phyloP scores from a whole-genome alignment of 2,329 filamentous ascomycete genomes.

The Spiromastix sp. region DNA sequence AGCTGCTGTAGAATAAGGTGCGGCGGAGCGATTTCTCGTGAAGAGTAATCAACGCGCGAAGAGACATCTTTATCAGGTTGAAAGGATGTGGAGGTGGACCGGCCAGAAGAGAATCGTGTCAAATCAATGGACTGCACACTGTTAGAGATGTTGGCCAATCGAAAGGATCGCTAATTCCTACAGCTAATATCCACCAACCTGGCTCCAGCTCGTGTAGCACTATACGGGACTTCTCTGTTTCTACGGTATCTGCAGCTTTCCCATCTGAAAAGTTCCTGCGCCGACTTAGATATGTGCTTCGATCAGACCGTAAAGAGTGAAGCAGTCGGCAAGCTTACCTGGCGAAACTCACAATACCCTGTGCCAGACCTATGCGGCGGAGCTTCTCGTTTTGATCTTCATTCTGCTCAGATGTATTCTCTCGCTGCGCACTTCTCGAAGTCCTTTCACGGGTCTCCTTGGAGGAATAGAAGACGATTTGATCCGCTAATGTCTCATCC shows the following conservation, averaged over 20 bases:
- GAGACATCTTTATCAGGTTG: constrained; percentile 26
- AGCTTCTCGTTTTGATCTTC: constrained; percentile 76
- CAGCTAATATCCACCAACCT: constrained; percentile 92
- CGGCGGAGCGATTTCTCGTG: constrained; percentile 78
- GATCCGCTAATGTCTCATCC: constrained; percentile 64
- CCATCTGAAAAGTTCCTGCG: constrained; percentile 68
- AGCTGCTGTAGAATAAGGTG: constrained; percentile 70
- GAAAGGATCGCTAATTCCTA: too few species aligned
- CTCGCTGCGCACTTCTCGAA: constrained; percentile 15
- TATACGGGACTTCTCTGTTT: constrained; percentile 81
- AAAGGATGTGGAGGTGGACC: constrained; percentile 32
- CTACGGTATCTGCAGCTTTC: constrained; percentile 68
- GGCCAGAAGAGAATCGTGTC: constrained; percentile 56
- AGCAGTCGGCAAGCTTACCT: constrained; percentile 35
- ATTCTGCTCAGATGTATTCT: constrained; percentile 17
- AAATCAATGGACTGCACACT: constrained; percentile 65
- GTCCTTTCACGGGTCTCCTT: constrained; percentile 17
- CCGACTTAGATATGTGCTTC: constrained; percentile 8
- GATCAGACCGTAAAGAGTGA: constrained; percentile 5
- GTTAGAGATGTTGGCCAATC: too few species aligned
- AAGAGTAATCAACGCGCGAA: constrained; percentile 64
- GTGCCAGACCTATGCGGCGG: constrained; percentile 87
- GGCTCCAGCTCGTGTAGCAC: constrained; percentile 77
- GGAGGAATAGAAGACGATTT: constrained; percentile 90
- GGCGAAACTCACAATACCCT: constrained; percentile 92